Percentiles rank a stretch among this genome's conserved stretches.
phyloP scores from a whole-genome alignment of 371 early-diverging fungal species.

The Rhizopus stolonifer region DNA sequence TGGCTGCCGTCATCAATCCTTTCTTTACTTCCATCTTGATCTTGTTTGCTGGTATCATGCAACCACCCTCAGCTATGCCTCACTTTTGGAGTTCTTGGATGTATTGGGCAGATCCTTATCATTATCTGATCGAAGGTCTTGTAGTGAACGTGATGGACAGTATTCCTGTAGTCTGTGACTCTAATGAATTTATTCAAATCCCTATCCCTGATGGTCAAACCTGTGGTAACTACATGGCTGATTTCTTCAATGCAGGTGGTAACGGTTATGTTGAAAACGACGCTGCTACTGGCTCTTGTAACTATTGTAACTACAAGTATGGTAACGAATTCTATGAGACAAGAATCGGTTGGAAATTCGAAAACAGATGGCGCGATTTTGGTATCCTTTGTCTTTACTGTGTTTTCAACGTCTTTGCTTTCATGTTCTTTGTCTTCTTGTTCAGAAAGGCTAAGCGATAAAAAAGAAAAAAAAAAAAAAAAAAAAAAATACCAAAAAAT shows the following conservation, averaged over 20 bases:
- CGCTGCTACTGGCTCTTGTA: slow-evolving; percentile 53
- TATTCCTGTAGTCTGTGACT: slow-evolving; percentile 53
- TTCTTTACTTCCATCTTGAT: slow-evolving; percentile 68
- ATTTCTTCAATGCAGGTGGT: slow-evolving; percentile 50
- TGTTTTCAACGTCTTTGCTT: slow-evolving; percentile 53
- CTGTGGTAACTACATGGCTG: slow-evolving; percentile 61
- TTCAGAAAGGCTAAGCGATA: slow-evolving; percentile 41
- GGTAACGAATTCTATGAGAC: slow-evolving; percentile 60
- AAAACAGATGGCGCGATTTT: slow-evolving; percentile 73
- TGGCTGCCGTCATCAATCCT: slow-evolving; percentile 73
- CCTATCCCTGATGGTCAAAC: slow-evolving; percentile 60
- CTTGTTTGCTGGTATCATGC: slow-evolving; percentile 74
- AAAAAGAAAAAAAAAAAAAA: neutral
- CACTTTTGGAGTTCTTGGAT: slow-evolving; percentile 77
- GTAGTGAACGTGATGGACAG: slow-evolving; percentile 66
- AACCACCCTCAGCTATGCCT: slow-evolving; percentile 68
- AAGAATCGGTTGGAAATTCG: slow-evolving; percentile 59
- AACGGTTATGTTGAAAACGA: slow-evolving; percentile 61
- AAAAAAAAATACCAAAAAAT: no score
- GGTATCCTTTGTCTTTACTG: slow-evolving; percentile 62
- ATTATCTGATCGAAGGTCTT: slow-evolving; percentile 75
- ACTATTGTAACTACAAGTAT: slow-evolving; percentile 61
- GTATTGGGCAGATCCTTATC: slow-evolving; percentile 76
- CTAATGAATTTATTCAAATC: slow-evolving; percentile 50
- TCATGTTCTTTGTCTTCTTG: slow-evolving; percentile 44